These are phyloP conservation scores for Albizia julibrissin DNA, from an alignment of 306 rosid genomes.

Conservation along the genomic window DNA sequence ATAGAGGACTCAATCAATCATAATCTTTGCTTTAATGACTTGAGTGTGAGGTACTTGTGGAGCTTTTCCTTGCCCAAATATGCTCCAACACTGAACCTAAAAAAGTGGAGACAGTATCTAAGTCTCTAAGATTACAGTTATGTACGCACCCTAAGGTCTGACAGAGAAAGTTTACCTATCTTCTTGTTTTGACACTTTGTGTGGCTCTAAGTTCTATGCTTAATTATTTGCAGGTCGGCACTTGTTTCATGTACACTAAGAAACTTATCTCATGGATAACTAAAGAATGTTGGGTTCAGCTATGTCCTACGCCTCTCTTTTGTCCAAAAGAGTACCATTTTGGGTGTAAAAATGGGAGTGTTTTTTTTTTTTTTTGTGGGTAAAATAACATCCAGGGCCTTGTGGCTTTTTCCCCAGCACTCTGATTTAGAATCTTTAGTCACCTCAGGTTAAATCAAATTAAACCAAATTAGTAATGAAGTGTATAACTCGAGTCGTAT, in stretches of 20 bases:
- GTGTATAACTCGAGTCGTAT: too few relatives aligned
- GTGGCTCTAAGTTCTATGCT: not conserved
- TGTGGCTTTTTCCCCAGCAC: too few relatives aligned
- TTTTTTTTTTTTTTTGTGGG: too few relatives aligned
- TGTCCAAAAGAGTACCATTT: too few relatives aligned
- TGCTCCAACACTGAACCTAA: slow-evolving; percentile 33
- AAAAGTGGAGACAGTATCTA: not conserved
- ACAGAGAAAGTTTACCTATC: not conserved
- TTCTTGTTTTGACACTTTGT: not conserved
- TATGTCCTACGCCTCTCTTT: too few relatives aligned
- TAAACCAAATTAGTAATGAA: too few relatives aligned
- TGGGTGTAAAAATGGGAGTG: too few relatives aligned
- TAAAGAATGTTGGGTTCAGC: not conserved
- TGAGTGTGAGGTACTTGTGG: slow-evolving; percentile 24
- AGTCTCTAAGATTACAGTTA: not conserved
- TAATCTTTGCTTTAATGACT: slow-evolving; percentile 33
- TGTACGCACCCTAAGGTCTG: not conserved
- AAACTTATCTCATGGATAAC: not conserved
- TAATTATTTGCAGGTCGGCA: not conserved
- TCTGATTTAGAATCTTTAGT: too few relatives aligned
- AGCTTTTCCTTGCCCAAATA: slow-evolving; percentile 12
- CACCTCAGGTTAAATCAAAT: too few relatives aligned
- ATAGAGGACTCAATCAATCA: slow-evolving; percentile 21
- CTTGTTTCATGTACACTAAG: not conserved
- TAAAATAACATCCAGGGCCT: too few relatives aligned